phyloP scores from a whole-genome alignment of 495 filamentous ascomycete genomes.

The Pyronema omphalodes region DNA sequence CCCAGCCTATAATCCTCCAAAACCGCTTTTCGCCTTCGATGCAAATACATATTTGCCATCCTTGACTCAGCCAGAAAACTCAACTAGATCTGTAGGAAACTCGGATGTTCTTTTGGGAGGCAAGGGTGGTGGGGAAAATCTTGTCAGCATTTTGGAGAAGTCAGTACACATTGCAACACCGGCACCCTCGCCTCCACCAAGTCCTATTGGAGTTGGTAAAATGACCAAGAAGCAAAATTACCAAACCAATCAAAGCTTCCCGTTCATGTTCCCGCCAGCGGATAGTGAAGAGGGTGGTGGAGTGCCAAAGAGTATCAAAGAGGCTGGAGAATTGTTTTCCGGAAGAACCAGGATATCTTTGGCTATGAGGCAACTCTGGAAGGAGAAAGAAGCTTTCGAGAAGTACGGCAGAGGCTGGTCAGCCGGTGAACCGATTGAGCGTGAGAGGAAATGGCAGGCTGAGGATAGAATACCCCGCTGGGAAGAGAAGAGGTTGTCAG shows the following conservation, averaged over 20 bases:
- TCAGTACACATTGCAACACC: constrained; percentile 96
- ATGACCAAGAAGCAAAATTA: constrained; percentile 97
- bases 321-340: constrained; percentile 86
- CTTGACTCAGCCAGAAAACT: constrained; percentile 27
- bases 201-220: constrained; percentile 72
- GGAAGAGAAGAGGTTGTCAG: constrained; percentile 42
- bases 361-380: constrained; percentile 84
- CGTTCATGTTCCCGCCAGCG: constrained; percentile 80
- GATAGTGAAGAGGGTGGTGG: constrained; percentile 62
- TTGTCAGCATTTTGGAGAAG: constrained; percentile 75
- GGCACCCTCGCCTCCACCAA: constrained; percentile 89
- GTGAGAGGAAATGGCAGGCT: constrained; percentile 16
- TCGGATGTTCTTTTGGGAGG: constrained; percentile 17
- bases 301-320: constrained; percentile 50
- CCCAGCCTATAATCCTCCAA: constrained; percentile 82
- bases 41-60: constrained; percentile 81
- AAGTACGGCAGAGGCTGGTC: constrained; percentile 83
- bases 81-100: constrained; percentile 12
- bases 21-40: constrained; percentile 65
- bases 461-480: constrained; percentile 19
- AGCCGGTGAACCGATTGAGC: constrained; percentile 26
- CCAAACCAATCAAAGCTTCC: constrained; percentile 96
- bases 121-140: constrained; percentile 14
- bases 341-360: constrained; percentile 74
- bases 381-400: constrained; percentile 76